A percentile compares a stretch with the other conserved stretches of the same genome.
Evolutionary conservation across 192 early-diverging fungal genomes (phyloP).

Genomic region (Phycomyces blakesleeanus): DNA sequence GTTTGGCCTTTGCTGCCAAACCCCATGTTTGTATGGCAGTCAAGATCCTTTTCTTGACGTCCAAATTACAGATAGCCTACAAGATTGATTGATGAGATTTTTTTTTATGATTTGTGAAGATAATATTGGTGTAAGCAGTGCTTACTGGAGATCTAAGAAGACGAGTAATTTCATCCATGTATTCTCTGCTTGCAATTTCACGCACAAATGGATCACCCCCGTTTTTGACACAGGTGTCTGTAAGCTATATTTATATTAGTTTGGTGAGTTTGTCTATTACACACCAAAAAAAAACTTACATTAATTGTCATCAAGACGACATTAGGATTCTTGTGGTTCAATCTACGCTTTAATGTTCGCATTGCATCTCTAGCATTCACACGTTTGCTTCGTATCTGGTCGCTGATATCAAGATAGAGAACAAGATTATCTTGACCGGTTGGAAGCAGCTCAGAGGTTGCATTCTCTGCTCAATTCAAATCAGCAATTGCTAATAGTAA

Average conservation of each 20-base stretch:
- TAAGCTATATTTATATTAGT: slow-evolving; percentile 47
- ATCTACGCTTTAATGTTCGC: slow-evolving; percentile 68
- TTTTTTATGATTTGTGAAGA: background rate
- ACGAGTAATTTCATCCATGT: slow-evolving; percentile 76
- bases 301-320: slow-evolving; percentile 85
- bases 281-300: slow-evolving; percentile 33
- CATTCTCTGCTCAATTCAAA: slow-evolving; percentile 48
- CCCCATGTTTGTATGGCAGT: slow-evolving; percentile 89
- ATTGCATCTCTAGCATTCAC: slow-evolving; percentile 72
- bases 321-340: slow-evolving; percentile 89
- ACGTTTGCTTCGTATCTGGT: slow-evolving; percentile 87
- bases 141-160: slow-evolving; percentile 58
- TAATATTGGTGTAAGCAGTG: background rate
- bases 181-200: slow-evolving; percentile 85
- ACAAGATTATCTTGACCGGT: slow-evolving; percentile 80
- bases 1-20: slow-evolving; percentile 70
- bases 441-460: slow-evolving; percentile 88
- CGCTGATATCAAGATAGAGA: slow-evolving; percentile 83
- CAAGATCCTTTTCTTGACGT: slow-evolving; percentile 75
- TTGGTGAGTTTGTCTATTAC: background rate
- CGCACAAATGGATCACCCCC: slow-evolving; percentile 80
- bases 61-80: slow-evolving; percentile 61
- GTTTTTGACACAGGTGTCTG: slow-evolving; percentile 94
- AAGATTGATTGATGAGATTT: background rate
- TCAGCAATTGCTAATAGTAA: too few species aligned